phyloP scores from a whole-genome alignment of 1,139 yeast genomes.

The Meyerozyma athensensis region DNA sequence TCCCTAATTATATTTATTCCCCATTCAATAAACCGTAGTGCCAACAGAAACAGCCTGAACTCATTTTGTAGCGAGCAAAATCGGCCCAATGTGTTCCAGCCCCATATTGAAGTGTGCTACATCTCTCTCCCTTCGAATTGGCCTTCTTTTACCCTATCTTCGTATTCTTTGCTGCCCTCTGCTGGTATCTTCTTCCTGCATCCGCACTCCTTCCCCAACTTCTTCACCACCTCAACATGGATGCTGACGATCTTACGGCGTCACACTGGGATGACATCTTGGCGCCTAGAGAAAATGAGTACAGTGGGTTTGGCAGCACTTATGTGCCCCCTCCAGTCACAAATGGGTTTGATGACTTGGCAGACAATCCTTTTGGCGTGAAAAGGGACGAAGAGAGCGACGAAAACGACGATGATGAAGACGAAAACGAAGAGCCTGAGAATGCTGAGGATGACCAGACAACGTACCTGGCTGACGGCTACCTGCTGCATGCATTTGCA shows the following conservation, averaged over 20 bases:
- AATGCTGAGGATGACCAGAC: constrained; percentile 12
- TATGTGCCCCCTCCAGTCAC: constrained; percentile 5
- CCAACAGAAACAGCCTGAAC: too few relatives aligned
- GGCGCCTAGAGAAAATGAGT: constrained; percentile 10
- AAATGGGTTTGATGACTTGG: background rate
- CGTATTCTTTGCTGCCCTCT: background rate
- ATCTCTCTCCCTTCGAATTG: too few relatives aligned
- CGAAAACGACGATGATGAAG: constrained; percentile 19
- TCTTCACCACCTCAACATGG: constrained; percentile 13
- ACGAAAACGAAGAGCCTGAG: constrained; percentile 17
- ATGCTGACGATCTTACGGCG: constrained; percentile 22
- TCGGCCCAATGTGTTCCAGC: too few relatives aligned
- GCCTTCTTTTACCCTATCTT: background rate
- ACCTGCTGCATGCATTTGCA: constrained; percentile 2
- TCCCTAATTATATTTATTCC: too few relatives aligned
- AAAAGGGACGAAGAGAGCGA: constrained; percentile 17
- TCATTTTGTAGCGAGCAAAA: too few relatives aligned
- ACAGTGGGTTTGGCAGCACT: constrained; percentile 3
- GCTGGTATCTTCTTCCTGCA: background rate
- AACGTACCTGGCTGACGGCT: constrained; percentile 11
- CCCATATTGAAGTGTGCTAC: too few relatives aligned
- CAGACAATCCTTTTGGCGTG: constrained; percentile 10
- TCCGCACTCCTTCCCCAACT: background rate
- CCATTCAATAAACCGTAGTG: too few relatives aligned
- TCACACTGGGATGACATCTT: constrained; percentile 27